These are phyloP conservation scores for Salix suchowensis DNA, from an alignment of 345 rosid genomes.

Conservation along the genomic window DNA sequence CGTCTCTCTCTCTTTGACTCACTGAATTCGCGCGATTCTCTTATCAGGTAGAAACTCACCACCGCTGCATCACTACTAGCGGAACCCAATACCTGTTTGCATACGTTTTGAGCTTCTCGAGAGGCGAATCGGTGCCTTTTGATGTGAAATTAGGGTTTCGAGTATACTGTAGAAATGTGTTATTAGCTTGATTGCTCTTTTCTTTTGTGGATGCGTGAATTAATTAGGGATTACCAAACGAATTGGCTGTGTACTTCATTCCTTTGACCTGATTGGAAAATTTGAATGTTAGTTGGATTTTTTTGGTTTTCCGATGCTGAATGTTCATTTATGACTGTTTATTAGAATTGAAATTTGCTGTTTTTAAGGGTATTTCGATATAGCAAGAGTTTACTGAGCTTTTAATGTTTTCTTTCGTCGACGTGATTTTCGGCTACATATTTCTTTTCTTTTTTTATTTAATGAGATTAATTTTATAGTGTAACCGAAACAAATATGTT, in stretches of 20 bases:
- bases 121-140: not conserved
- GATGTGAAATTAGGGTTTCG: not conserved
- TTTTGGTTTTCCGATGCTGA: not conserved
- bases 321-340: not conserved
- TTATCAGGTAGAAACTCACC: not conserved
- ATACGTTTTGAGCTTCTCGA: not conserved
- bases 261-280: not conserved
- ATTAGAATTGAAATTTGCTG: not conserved
- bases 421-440: not conserved
- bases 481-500: not conserved
- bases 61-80: not conserved
- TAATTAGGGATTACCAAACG: not conserved
- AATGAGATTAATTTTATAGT: not conserved
- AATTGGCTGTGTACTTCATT: not conserved
- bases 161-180: not conserved
- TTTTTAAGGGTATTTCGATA: not conserved
- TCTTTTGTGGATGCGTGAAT: not conserved
- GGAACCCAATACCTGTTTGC: not conserved
- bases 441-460: not conserved
- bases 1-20: not conserved
- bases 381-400: not conserved
- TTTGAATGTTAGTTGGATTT: not conserved
- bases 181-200: not conserved
- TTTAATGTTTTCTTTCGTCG: not conserved
- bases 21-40: not conserved